These are phyloP conservation scores for Ustilago bromivora DNA, from an alignment of 1,284 basidiomycete species.

Conservation along the genomic window DNA sequence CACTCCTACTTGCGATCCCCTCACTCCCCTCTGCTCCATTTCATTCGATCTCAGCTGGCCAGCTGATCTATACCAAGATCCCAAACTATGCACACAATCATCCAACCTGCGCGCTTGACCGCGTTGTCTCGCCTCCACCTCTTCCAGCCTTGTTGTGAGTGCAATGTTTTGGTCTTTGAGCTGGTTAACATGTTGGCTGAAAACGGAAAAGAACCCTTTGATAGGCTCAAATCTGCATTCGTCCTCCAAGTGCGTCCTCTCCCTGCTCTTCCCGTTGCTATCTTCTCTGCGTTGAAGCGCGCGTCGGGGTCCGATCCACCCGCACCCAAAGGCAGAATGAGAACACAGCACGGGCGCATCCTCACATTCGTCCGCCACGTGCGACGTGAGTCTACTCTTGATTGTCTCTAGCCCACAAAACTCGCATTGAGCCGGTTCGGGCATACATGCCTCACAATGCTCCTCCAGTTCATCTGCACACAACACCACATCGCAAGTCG, in stretches of 20 bases:
- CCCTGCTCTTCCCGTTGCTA: constrained; percentile 17
- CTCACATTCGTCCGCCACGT: constrained; percentile 33
- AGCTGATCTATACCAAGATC: constrained; percentile 47
- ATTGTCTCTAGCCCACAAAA: constrained; percentile 27
- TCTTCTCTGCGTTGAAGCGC: constrained; percentile 5
- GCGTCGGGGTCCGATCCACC: constrained; percentile 44
- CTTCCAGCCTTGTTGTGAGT: constrained; percentile 26
- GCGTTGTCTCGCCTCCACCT: constrained; percentile 26
- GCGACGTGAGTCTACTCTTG: constrained; percentile 31
- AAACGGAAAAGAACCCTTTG: constrained; percentile 41
- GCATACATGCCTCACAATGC: constrained; percentile 31
- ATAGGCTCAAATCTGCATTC: constrained; percentile 49
- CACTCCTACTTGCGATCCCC: constrained; percentile 38
- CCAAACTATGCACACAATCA: constrained; percentile 45
- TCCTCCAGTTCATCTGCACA: constrained; percentile 32
- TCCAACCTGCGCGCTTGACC: constrained; percentile 28
- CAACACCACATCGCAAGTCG: constrained; percentile 28
- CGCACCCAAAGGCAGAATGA: constrained; percentile 42
- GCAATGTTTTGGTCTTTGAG: constrained; percentile 42
- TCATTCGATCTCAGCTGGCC: constrained; percentile 15
- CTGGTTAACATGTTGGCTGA: constrained; percentile 22
- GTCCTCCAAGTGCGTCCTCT: constrained; percentile 26
- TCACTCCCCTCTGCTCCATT: constrained; percentile 10
- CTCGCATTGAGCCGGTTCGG: constrained; percentile 37
- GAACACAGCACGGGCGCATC: constrained; percentile 37